Evolutionary conservation across 139 green algal genomes (phyloP).

Genomic region (Auxenochlorella pyrenoidosa): DNA sequence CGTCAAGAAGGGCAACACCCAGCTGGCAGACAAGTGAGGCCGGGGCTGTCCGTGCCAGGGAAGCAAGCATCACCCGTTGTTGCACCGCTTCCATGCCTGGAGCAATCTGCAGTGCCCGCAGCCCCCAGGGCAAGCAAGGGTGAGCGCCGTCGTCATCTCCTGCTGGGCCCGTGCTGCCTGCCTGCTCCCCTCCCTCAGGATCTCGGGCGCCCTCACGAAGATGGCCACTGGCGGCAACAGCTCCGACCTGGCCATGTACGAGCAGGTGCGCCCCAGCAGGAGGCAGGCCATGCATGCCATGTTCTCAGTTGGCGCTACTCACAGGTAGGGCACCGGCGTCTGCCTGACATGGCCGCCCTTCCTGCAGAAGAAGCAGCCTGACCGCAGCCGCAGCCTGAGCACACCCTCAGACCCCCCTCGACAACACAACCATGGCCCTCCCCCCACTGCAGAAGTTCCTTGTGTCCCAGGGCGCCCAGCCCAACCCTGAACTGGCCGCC

Average conservation of each 20-base stretch:
- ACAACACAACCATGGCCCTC: not conserved
- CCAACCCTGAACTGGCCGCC: not conserved
- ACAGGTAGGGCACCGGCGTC: no score
- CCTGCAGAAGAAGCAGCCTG: no score
- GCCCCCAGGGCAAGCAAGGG: no score
- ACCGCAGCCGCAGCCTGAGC: no score
- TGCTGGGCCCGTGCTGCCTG: not conserved
- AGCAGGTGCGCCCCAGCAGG: not conserved
- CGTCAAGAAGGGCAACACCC: not conserved
- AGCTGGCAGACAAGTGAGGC: not conserved
- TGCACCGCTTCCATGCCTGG: no score
- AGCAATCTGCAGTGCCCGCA: no score
- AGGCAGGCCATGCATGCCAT: not conserved
- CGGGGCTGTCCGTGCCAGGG: not conserved
- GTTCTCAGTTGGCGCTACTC: no score
- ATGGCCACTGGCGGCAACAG: not conserved
- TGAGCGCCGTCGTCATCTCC: no score
- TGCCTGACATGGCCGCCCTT: no score
- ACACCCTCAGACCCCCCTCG: not conserved
- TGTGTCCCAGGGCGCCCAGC: not conserved
- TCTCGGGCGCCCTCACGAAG: not conserved
- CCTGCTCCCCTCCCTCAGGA: not conserved
- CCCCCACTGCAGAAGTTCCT: not conserved
- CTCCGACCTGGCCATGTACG: not conserved
- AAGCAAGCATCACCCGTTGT: no score